Base-by-base conservation (phyloP, 2,329 filamentous ascomycete genomes). In the Ascochyta lentis region DNA sequence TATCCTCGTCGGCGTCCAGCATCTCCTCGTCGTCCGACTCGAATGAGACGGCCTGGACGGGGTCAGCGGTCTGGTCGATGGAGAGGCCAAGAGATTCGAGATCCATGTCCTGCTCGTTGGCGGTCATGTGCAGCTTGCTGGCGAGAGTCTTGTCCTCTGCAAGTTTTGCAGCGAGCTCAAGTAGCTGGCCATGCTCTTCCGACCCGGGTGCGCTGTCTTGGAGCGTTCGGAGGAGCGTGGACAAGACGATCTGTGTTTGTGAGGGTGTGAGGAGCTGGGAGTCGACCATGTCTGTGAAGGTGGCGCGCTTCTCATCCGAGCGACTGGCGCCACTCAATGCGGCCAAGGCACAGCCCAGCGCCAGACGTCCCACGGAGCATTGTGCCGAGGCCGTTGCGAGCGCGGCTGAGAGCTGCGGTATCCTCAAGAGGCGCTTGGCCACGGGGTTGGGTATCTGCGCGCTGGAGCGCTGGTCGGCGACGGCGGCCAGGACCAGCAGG, bases 401-500 rank as follows among this genome's bases (percentile, higher is more conserved):
- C 12, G 84, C 80, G 35, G 77, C 76, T n/a, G 84, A 78, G 24
- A 92, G 77, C 42, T 86, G 80, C 0, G 84, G 79, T 19, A 90
- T 77, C 59, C 86, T 88, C 57, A 91, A 77, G 5, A 95, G 75
- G 9, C 85, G 85, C 71, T 87, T 91, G 27, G 88, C 83, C 4
- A 94, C 86, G 58, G 85, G 85, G 66, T 82, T 84, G 0, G 91
- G 89, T 54, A 96, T 81, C 59, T 85, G 84, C 58, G 86, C 84
- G 4, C 87, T 84, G 3, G 86, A 86, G 70, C 91, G 87, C 74
- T 92, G 89, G 70, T 96, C 90, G 1, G 91, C 89, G 38, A 98
- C 80, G 19, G 96, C 87, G 4, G 90, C 87, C 49, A 98, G 78
- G 69, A 91, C 96, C 12, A 91, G 86, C 1, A 97, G 81, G 10